Conservation (phyloP, 129 eudicot species). For the Escallonia herrerae region DNA sequence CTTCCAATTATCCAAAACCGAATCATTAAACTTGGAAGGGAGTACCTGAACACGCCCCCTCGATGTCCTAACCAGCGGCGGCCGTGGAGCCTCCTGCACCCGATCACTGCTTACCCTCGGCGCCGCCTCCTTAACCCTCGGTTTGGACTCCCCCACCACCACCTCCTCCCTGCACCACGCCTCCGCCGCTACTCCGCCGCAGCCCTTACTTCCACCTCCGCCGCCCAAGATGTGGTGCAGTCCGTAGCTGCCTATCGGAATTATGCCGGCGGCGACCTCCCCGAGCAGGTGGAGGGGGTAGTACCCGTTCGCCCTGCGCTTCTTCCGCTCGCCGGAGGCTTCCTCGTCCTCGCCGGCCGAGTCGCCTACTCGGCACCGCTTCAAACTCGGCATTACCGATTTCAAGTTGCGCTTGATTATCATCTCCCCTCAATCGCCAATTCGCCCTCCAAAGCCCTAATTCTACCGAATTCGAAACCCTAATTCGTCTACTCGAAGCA, state of each 20-base stretch:
- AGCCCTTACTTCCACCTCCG: conserved; percentile 3
- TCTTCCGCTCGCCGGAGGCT: conserved; percentile 38
- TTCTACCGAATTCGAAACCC: conserved; percentile 20
- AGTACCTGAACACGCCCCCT: conserved; percentile 93
- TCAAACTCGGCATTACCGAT: conserved; percentile 94
- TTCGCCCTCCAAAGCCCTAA: conserved; percentile 8
- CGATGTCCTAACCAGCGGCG: conserved; percentile 87
- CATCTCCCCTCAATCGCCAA: conserved; percentile 32
- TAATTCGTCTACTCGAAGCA: conserved; percentile 14
- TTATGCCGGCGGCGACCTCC: conserved; percentile 65
- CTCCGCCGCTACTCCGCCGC: conserved; percentile 10
- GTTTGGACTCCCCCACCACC: conserved; percentile 34
- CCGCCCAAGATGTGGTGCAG: conserved; percentile 20
- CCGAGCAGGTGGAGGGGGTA: conserved; percentile 78
- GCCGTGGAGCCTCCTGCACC: conserved; percentile 38
- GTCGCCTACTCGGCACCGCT: conserved; percentile 63
- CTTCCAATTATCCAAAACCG: conserved; percentile 92
- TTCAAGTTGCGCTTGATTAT: conserved; percentile 84
- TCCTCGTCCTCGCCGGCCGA: conserved; percentile 60
- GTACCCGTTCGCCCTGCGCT: conserved; percentile 28
- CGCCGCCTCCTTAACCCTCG: conserved; percentile 15
- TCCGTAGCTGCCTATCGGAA: conserved; percentile 46
- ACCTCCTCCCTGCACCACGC: conserved; percentile 26
- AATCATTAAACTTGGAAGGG: conserved; percentile 88
- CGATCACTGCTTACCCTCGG: conserved; percentile 5